Evolutionary conservation across 2,329 filamentous ascomycete species (phyloP), one percentile per base, ranked within the genome.

Genomic region (Cytospora leucostoma): DNA sequence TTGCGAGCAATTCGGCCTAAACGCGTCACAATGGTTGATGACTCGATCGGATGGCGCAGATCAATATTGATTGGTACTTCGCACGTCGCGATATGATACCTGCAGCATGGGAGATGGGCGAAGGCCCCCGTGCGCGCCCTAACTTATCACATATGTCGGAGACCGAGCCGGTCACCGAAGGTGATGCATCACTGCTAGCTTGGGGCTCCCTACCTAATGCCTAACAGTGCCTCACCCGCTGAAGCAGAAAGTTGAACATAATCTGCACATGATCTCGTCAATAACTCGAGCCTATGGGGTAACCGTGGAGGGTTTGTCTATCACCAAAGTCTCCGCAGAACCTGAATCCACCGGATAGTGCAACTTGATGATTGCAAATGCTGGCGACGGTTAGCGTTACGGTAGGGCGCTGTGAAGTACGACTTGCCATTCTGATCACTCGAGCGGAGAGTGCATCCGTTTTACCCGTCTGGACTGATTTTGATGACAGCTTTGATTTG

Each of bases 161-260:
- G 34, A 58, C 59, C 62, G 62, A 64, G 33, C 34, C 27, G 32
- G 54, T 34, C 38, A 50, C 62, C 62, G 62, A 64, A 54, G n/a
- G 51, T 21, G 57, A 40, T 11, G 12, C 19, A 7, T 10, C n/a
- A 21, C 21, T 27, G 27, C 27, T 27, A 27, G 27, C 27, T 27
- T 27, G 27, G 2, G 27, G 27, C 27, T 13, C 17, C 32, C 51
- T 11, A 54, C 32, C 51, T n/a, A 15, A 2, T 19, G 33, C 8
- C 33, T 54, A 34, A 19, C 38, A 38, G 17, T 4, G 37, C 17
- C 27, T 27, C 27, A 27, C 27, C 27, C 27, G 27, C 27, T 27
- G 2, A 27, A 27, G 27, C 4, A 27, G 27, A 27, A 27, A 2
- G 27, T 27, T 27, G 2, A 27, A 27, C 27, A 27, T 27, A 4